phyloP scores from a whole-genome alignment of 2,329 filamentous ascomycete genomes.

The Claviceps quebecensis region DNA sequence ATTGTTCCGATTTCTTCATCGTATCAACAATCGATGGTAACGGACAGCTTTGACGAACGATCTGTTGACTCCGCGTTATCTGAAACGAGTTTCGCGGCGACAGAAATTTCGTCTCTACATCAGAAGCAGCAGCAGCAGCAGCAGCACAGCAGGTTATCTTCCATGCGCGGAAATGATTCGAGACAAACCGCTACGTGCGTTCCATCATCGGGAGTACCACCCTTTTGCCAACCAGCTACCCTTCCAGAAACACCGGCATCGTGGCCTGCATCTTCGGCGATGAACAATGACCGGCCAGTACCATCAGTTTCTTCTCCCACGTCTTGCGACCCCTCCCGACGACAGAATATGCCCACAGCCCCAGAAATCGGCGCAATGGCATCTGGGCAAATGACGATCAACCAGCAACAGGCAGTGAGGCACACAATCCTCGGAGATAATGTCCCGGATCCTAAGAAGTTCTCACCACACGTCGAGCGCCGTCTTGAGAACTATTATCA shows the following conservation, averaged over 20 bases:
- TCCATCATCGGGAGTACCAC: background rate
- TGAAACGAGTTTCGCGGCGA: constrained; percentile 19
- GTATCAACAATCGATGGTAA: constrained; percentile 8
- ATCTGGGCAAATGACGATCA: constrained; percentile 28
- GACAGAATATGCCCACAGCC: constrained; percentile 11
- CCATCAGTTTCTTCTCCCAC: constrained; percentile 12
- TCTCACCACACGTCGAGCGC: constrained; percentile 34
- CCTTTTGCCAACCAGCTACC: constrained; percentile 11
- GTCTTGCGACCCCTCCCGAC: constrained; percentile 12
- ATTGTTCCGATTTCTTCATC: background rate
- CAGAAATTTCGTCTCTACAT: constrained; percentile 13
- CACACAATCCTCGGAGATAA: constrained; percentile 25
- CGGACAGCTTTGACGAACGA: constrained; percentile 9
- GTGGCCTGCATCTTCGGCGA: constrained; percentile 12
- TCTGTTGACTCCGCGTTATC: constrained; percentile 19
- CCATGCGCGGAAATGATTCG: background rate
- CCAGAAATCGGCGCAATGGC: constrained; percentile 14
- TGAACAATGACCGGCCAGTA: constrained; percentile 8
- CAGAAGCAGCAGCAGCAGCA: background rate
- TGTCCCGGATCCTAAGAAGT: constrained; percentile 28
- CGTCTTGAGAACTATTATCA: constrained; percentile 41
- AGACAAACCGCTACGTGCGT: background rate
- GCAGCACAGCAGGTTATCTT: background rate
- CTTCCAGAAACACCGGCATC: constrained; percentile 9
- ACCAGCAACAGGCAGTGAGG: constrained; percentile 28